A percentile compares a stretch with the other conserved stretches of the same genome.
phyloP scores from a whole-genome alignment of 2,329 filamentous ascomycete genomes.

The Trichothecium sympodiale region DNA sequence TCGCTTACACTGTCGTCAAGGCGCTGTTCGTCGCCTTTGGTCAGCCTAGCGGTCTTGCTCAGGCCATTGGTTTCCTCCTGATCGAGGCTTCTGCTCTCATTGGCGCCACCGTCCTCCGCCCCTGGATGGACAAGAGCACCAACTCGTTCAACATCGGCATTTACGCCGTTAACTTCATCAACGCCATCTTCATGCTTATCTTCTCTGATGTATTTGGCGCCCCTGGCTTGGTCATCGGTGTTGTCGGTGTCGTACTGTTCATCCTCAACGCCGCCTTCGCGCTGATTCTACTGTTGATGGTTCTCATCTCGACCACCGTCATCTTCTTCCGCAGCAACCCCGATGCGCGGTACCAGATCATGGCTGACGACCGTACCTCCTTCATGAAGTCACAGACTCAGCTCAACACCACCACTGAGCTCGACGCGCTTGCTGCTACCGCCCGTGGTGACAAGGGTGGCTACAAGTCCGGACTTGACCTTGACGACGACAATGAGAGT shows the following conservation, averaged over 20 bases:
- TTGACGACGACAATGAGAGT: slow-evolving; percentile 31
- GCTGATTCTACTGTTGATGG: slow-evolving; percentile 69
- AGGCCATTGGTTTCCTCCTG: slow-evolving; percentile 73
- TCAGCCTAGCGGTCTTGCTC: slow-evolving; percentile 58
- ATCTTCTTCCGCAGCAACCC: slow-evolving; percentile 88
- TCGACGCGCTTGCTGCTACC: slow-evolving; percentile 81
- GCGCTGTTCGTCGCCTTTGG: slow-evolving; percentile 77
- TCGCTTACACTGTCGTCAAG: slow-evolving; percentile 77
- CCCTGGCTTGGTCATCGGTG: slow-evolving; percentile 71
- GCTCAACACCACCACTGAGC: slow-evolving; percentile 64
- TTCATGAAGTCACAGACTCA: slow-evolving; percentile 96
- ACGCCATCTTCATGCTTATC: slow-evolving; percentile 77
- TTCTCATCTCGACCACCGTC: slow-evolving; percentile 49
- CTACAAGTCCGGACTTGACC: slow-evolving; percentile 24
- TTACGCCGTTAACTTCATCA: slow-evolving; percentile 79
- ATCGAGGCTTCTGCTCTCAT: slow-evolving; percentile 74
- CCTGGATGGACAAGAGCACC: slow-evolving; percentile 98
- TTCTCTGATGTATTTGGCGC: slow-evolving; percentile 82
- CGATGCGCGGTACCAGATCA: slow-evolving; percentile 88
- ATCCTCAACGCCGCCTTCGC: slow-evolving; percentile 77
- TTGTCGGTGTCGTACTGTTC: slow-evolving; percentile 85
- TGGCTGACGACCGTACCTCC: slow-evolving; percentile 90
- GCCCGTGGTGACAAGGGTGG: slow-evolving; percentile 70
- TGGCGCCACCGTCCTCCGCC: slow-evolving; percentile 66
- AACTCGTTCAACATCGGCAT: slow-evolving; percentile 96